phyloP scores from a whole-genome alignment of 2,329 filamentous ascomycete species.

The Pseudonectria foliicola region DNA sequence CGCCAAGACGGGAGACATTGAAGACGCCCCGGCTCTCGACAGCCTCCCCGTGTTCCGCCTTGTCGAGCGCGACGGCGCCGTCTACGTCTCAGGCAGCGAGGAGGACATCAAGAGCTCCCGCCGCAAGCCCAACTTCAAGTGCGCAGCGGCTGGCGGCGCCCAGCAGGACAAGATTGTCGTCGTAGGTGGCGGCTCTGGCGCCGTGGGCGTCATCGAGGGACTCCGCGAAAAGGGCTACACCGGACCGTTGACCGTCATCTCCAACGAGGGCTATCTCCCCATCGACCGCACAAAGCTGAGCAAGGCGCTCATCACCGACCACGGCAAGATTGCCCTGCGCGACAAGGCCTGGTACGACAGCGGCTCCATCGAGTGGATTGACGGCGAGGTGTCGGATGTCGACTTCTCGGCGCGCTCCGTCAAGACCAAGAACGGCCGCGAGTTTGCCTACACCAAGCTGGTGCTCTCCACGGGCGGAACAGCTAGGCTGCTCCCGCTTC shows the following conservation, averaged over 20 bases:
- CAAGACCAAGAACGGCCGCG: conserved; percentile 64
- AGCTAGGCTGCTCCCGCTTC: conserved; percentile 66
- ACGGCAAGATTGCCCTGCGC: conserved; percentile 70
- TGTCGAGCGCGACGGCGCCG: conserved; percentile 69
- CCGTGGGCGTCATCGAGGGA: conserved; percentile 73
- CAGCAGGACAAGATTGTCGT: conserved; percentile 67
- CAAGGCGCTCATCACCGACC: conserved; percentile 81
- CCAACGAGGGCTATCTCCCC: conserved; percentile 75
- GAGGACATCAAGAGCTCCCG: conserved; percentile 68
- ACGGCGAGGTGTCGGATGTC: conserved; percentile 62
- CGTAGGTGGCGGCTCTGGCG: conserved; percentile 80
- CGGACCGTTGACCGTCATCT: conserved; percentile 75
- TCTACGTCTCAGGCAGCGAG: conserved; percentile 80
- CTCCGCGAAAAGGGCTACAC: conserved; percentile 75
- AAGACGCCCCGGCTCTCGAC: conserved; percentile 88
- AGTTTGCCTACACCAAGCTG: conserved; percentile 76
- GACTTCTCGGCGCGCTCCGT: conserved; percentile 71
- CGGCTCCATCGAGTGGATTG: conserved; percentile 49
- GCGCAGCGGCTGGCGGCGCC: conserved; percentile 42
- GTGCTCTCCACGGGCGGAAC: conserved; percentile 84
- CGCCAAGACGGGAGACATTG: conserved; percentile 80
- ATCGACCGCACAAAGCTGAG: conserved; percentile 95
- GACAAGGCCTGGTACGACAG: conserved; percentile 69
- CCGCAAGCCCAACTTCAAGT: conserved; percentile 67
- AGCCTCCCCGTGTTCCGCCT: conserved; percentile 78